Evolutionary conservation across 2,329 filamentous ascomycete genomes (phyloP).

Genomic region (Tolypocladium paradoxum): DNA sequence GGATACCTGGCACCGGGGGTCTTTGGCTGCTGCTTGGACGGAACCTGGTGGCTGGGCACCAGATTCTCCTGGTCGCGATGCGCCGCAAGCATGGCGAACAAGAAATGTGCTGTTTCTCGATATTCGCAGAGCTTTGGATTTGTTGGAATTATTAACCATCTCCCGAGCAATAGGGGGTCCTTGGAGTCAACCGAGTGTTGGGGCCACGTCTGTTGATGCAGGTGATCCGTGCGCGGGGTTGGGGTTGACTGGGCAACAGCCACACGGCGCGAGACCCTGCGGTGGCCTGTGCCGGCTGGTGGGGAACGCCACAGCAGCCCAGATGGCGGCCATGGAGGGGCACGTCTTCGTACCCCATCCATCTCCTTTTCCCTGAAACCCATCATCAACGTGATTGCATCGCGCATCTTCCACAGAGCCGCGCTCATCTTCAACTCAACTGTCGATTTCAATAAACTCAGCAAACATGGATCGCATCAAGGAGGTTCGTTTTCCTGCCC

Average conservation of each 20-base stretch:
- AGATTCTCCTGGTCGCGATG: slow-evolving; percentile 83
- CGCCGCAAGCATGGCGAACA: slow-evolving; percentile 56
- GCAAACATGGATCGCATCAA: slow-evolving; percentile 76
- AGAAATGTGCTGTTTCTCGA: not conserved
- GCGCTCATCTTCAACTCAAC: slow-evolving; percentile 9
- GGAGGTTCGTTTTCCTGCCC: slow-evolving; percentile 52
- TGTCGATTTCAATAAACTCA: slow-evolving; percentile 7
- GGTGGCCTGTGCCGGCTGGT: slow-evolving; percentile 1
- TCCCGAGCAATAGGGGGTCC: not conserved
- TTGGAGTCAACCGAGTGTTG: slow-evolving; percentile 6
- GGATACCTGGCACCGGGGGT: slow-evolving; percentile 66
- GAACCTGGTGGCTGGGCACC: slow-evolving; percentile 62
- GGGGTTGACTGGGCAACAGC: slow-evolving; percentile 18
- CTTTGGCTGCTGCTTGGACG: slow-evolving; percentile 69
- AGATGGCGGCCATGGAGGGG: slow-evolving; percentile 19
- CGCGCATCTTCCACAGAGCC: slow-evolving; percentile 20
- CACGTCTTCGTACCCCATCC: slow-evolving; percentile 18
- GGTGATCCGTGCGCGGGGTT: slow-evolving; percentile 1
- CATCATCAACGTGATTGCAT: slow-evolving; percentile 19
- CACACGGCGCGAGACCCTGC: not conserved
- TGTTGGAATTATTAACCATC: not conserved
- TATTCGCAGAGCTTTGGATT: not conserved
- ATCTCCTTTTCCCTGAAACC: slow-evolving; percentile 17
- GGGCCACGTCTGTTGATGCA: slow-evolving; percentile 6
- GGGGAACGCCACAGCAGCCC: slow-evolving; percentile 13